phyloP scores from a whole-genome alignment of 176 grass and related monocot species.

The Eremochloa ophiuroides region DNA sequence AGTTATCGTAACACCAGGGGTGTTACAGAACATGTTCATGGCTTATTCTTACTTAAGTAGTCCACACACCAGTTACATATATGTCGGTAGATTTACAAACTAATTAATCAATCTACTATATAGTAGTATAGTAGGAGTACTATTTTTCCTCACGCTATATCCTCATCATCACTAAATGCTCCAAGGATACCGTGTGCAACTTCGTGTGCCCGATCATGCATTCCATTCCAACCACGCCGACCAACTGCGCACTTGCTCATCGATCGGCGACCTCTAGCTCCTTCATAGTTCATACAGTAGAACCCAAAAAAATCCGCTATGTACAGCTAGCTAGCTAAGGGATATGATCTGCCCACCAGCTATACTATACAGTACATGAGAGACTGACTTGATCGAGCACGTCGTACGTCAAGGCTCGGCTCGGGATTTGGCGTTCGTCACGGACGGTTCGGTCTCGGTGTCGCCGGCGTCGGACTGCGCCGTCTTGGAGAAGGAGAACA shows the following conservation, averaged over 20 bases:
- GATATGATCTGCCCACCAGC: slow-evolving; percentile 7
- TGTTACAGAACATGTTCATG: neutral
- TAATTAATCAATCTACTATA: neutral
- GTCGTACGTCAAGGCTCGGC: slow-evolving; percentile 35
- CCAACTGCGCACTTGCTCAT: no score
- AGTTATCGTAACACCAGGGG: no score
- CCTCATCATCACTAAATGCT: slow-evolving; percentile 40
- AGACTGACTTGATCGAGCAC: no score
- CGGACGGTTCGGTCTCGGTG: neutral
- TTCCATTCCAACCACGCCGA: neutral
- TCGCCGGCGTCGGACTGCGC: neutral
- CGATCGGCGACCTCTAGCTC: no score
- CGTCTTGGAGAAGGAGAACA: slow-evolving; percentile 38
- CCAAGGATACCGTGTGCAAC: slow-evolving; percentile 17
- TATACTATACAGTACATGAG: neutral
- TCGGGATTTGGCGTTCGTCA: neutral
- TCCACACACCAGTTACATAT: slow-evolving; percentile 1
- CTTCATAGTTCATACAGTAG: no score
- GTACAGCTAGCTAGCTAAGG: slow-evolving; percentile 23
- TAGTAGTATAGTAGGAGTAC: neutral
- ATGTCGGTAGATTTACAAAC: slow-evolving; percentile 5
- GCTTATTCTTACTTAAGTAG: slow-evolving; percentile 13
- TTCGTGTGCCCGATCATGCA: neutral
- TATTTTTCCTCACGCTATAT: neutral
- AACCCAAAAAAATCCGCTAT: slow-evolving; percentile 2